Conservation (phyloP, 441 rosid genomes). For the Bocquillonia castaneifolia region DNA sequence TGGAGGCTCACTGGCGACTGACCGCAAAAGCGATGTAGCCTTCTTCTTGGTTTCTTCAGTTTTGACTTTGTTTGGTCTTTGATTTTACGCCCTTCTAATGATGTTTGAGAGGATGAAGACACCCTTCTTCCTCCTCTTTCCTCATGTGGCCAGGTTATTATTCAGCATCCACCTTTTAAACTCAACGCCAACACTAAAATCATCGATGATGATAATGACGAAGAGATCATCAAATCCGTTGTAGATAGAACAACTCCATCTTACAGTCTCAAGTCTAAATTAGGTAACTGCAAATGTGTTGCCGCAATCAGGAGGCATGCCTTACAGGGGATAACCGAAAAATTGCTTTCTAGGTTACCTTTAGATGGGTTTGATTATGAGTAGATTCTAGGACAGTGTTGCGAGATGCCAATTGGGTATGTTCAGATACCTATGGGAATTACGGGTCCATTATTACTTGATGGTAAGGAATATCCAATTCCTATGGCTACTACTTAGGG, state of each 20-base stretch:
- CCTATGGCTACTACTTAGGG: constrained; percentile 98
- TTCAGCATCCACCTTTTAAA: background rate
- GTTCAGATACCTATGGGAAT: constrained; percentile 84
- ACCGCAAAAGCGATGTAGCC: too few relatives aligned
- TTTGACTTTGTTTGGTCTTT: constrained; percentile 79
- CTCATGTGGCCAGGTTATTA: constrained; percentile 21
- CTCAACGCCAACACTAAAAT: background rate
- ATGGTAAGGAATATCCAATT: constrained; percentile 63
- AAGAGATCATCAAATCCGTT: constrained; percentile 61
- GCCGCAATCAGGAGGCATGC: constrained; percentile 70
- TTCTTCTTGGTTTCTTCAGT: constrained; percentile 73
- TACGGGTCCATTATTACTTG: constrained; percentile 67
- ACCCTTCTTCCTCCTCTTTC: constrained; percentile 7
- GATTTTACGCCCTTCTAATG: constrained; percentile 56
- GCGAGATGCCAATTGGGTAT: constrained; percentile 91
- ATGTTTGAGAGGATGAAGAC: constrained; percentile 40
- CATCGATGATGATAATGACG: constrained; percentile 35
- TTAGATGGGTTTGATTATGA: constrained; percentile 73
- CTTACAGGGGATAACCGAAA: constrained; percentile 59
- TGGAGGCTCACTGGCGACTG: too few relatives aligned
- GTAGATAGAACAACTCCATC: constrained; percentile 51
- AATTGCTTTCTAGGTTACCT: constrained; percentile 61
- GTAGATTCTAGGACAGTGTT: constrained; percentile 76
- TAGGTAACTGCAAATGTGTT: constrained; percentile 73
- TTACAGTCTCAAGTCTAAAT: constrained; percentile 56